Evolutionary conservation across 768 basidiomycete species (phyloP).

Genomic region (Phaeolepiota aurea): DNA sequence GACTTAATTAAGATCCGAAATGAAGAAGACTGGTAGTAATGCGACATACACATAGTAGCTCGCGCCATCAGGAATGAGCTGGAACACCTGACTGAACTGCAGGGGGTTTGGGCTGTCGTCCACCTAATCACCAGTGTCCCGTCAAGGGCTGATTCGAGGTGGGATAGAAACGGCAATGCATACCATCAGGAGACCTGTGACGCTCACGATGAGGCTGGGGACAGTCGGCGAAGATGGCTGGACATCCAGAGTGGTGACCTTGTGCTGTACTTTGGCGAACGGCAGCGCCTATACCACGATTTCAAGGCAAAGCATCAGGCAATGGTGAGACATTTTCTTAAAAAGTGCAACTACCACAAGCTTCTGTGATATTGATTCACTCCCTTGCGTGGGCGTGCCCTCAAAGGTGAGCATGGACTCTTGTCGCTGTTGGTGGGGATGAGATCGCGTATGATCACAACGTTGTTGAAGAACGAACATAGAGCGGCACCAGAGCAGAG

Average conservation of each 20-base stretch:
- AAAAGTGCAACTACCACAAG: conserved; percentile 40
- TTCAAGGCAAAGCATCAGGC: background rate
- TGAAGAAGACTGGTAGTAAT: conserved; percentile 1
- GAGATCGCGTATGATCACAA: conserved; percentile 9
- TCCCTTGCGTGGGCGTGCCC: conserved; percentile 48
- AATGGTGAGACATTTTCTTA: background rate
- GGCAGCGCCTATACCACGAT: conserved; percentile 50
- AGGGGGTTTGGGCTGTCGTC: conserved; percentile 77
- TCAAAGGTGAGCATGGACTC: conserved; percentile 87
- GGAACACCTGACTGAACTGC: conserved; percentile 90
- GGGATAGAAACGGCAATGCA: conserved; percentile 4
- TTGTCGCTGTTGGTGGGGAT: conserved; percentile 46
- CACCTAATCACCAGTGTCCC: conserved; percentile 39
- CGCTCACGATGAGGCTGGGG: conserved; percentile 66
- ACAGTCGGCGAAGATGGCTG: conserved; percentile 67
- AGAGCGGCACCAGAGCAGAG: conserved; percentile 48
- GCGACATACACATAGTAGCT: conserved; percentile 79
- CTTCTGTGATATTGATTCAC: conserved; percentile 54
- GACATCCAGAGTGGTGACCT: conserved; percentile 74
- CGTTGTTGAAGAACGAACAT: conserved; percentile 47
- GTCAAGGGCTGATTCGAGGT: background rate
- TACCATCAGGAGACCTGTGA: conserved; percentile 82
- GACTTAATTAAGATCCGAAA: background rate
- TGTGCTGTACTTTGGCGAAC: conserved; percentile 77
- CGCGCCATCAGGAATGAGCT: conserved; percentile 66